Evolutionary conservation across 495 filamentous ascomycete species (phyloP), one percentile per base, ranked within the genome.

Genomic region (Tuber melanosporum): DNA sequence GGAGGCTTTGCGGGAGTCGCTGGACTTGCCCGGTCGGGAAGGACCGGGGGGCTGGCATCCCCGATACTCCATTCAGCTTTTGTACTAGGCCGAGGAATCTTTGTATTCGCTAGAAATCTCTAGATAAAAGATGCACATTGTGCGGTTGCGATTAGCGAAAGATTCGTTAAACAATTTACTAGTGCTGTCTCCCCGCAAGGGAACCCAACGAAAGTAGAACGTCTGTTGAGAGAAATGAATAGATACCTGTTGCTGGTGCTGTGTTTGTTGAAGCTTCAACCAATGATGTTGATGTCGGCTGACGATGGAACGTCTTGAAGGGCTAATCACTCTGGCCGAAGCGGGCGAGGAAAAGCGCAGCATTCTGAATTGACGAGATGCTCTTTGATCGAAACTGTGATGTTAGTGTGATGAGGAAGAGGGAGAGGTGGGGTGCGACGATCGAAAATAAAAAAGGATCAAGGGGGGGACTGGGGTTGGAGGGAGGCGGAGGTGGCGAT

Each of bases 11-110:
- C 85, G 71, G 86, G 84, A 76, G 86, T 86, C 74, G 86, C 84
- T 47, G 87, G 84, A 46, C 87, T 84, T 77, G 84, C 82, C n/a
- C 88, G 87, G 42, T 88, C 86, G 44, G 91, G 90, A n/a, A 91
- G 84, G 45, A 87, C 86, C 41, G 87, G 84, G 42, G 87, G 85
- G 74, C 86, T 87, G 45, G 86, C 82, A 74, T 89, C 87, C 49
- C 85, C 79, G 73, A 87, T 85, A 49, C 83, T 86, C 52, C 85
- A 49, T 71, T 82, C 84, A 4, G 83, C 79, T 44, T 84, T 76
- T 32, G 69, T 15, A 19, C 32, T 46, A 41, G 76, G 72, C 26
- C 41, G 79, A 39, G 79, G 79, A 52, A 57, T 42, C 74, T 79
- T 79, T 49, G 75, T 74, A 76, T 79, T 71, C 22, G 81, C 72